A percentile compares a stretch with the other conserved stretches of the same genome.
Conservation (phyloP, 2,329 filamentous ascomycete species). For the Aspergillus sp. region DNA sequence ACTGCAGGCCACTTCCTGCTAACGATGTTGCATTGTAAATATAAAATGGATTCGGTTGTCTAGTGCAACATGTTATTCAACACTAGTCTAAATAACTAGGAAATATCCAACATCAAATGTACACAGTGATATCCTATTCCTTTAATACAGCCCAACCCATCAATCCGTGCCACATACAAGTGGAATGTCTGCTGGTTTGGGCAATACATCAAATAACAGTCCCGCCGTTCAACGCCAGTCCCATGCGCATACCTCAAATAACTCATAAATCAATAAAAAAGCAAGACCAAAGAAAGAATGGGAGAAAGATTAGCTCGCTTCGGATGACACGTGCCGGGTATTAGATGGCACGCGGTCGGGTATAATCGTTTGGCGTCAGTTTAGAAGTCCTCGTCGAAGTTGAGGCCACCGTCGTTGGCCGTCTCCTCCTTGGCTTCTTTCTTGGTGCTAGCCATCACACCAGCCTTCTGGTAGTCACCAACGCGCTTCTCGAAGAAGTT, state of each 20-base stretch:
- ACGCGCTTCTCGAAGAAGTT: slow-evolving; percentile 99
- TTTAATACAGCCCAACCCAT: slow-evolving; percentile 15
- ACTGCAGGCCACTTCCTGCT: no score
- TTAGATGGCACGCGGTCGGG: slow-evolving; percentile 12
- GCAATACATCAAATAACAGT: slow-evolving; percentile 14
- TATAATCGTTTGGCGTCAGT: slow-evolving; percentile 26
- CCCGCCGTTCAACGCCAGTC: slow-evolving; percentile 28
- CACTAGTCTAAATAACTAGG: not conserved
- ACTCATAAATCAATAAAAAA: slow-evolving; percentile 28
- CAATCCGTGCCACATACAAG: slow-evolving; percentile 12
- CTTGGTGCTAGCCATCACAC: slow-evolving; percentile 92
- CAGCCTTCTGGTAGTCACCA: slow-evolving; percentile 98
- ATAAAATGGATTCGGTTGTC: not conserved
- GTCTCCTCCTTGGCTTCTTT: slow-evolving; percentile 56
- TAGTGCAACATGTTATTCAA: not conserved
- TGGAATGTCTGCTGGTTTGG: slow-evolving; percentile 4
- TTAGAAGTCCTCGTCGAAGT: slow-evolving; percentile 97
- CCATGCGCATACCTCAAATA: slow-evolving; percentile 33
- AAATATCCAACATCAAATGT: slow-evolving; percentile 18
- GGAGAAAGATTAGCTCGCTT: slow-evolving; percentile 26
- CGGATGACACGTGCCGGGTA: slow-evolving; percentile 15
- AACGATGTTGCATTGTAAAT: not conserved
- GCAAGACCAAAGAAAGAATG: slow-evolving; percentile 15
- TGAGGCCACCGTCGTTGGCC: slow-evolving; percentile 68
- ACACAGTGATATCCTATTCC: slow-evolving; percentile 19